Base-by-base conservation (phyloP, 371 early-diverging fungal species). In the Mortierella sp. region DNA sequence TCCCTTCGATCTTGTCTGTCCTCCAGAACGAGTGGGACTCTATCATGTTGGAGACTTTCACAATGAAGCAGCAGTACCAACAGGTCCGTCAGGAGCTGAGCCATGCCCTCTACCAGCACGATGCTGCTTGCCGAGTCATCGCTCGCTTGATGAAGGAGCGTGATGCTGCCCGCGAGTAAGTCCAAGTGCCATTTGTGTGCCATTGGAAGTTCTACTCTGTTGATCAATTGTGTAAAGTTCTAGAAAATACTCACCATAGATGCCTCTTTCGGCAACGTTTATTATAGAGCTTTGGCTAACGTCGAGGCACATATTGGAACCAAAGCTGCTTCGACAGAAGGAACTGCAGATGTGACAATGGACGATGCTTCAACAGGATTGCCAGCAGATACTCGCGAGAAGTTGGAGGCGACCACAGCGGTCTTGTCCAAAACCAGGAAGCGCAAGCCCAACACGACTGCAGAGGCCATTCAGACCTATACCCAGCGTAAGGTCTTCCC, bases 21-120 rank as follows among this genome's bases (percentile, higher is more conserved):
- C 93, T 98, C 72, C 99, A 99, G 84, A 96, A 96, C 88, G 98
- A 98, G 85, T 98, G 97, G 97, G 99, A 98, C 84, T 91, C 96
- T 55, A 89, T 97, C 13, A 97, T 98, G 93, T 92, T 99, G 52
- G 99, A 98, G 89, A 95, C 97, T 3, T 96, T 95, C 80, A 94
- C 95, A 50, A 91, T 99, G 80, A 97, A 96, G 88, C 95, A 96
- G 87, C 97, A 98, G 89, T 95, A 98, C 88, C 95, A 96, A 84
- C 95, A 96, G 82, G 94, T 95, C 28, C 93, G 97, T 65, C 97
- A 97, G 88, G 98, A 98, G 82, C 91, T 98, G 52, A 94, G 96
- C 55, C 96, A 96, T 83, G 96, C 98, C 3, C 90, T 98, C 74
- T 99, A 98, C 87, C 97, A 98, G 88, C 94, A 97, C 81, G 99